Evolutionary conservation across 352 stramenopile genomes (phyloP).

Genomic region (Aphanomyces euteiches): DNA sequence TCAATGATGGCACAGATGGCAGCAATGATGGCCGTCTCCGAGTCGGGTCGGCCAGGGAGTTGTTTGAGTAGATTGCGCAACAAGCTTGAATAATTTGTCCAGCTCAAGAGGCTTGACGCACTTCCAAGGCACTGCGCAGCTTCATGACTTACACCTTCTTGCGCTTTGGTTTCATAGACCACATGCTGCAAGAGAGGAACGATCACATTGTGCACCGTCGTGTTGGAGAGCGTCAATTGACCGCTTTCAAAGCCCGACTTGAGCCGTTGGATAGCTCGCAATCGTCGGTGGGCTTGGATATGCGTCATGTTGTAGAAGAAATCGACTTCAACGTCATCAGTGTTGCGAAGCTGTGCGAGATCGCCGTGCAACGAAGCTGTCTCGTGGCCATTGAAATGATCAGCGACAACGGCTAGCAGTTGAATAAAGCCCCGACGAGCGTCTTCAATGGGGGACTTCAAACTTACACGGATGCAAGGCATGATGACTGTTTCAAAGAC

Average conservation of each 20-base stretch:
- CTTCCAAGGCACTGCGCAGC: constrained; percentile 89
- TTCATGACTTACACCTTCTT: constrained; percentile 92
- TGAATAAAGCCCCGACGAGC: constrained; percentile 80
- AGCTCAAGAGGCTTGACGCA: constrained; percentile 89
- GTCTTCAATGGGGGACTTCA: constrained; percentile 72
- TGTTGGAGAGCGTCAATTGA: constrained; percentile 65
- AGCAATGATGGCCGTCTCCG: constrained; percentile 87
- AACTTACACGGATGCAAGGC: constrained; percentile 77
- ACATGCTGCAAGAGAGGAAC: constrained; percentile 95
- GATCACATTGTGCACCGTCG: constrained; percentile 90
- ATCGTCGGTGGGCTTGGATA: constrained; percentile 96
- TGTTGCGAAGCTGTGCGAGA: constrained; percentile 61
- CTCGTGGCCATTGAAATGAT: constrained; percentile 40
- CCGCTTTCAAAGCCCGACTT: constrained; percentile 38
- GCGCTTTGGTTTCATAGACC: constrained; percentile 93
- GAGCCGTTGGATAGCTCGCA: constrained; percentile 88
- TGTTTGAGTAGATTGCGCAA: constrained; percentile 90
- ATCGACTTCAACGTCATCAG: constrained; percentile 91
- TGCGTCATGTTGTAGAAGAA: constrained; percentile 99
- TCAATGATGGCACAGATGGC: constrained; percentile 94
- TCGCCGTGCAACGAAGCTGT: constrained; percentile 68
- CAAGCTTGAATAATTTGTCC: constrained; percentile 94
- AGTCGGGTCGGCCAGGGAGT: constrained; percentile 88
- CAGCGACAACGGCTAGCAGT: constrained; percentile 68
- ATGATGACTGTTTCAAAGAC: constrained; percentile 86